Evolutionary conservation across 345 rosid species (phyloP).

Genomic region (Jatropha curcas): DNA sequence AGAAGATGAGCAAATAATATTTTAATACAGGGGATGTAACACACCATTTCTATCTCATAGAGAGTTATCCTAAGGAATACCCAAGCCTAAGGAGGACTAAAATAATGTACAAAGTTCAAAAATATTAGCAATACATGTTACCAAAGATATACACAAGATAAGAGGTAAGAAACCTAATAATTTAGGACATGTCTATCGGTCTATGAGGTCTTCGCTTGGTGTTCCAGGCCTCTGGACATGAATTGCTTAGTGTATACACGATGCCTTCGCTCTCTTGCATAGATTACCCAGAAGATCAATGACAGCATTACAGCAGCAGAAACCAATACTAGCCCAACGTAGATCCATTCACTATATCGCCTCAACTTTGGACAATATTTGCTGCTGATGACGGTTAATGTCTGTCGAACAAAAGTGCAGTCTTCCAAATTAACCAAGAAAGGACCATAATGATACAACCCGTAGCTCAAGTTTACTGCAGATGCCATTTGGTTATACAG

Average conservation of each 20-base stretch:
- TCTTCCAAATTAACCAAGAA: constrained; percentile 71
- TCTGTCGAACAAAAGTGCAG: constrained; percentile 76
- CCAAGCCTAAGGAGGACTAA: not conserved
- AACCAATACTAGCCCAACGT: constrained; percentile 69
- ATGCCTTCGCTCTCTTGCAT: constrained; percentile 82
- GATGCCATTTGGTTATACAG: constrained; percentile 63
- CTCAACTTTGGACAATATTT: constrained; percentile 66
- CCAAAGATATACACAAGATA: not conserved
- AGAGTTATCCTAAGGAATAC: not conserved
- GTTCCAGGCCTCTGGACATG: constrained; percentile 27
- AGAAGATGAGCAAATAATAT: not conserved
- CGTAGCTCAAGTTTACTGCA: constrained; percentile 78
- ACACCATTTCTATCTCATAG: not conserved
- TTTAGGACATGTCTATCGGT: constrained; percentile 17
- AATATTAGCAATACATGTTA: not conserved
- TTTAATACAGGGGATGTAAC: not conserved
- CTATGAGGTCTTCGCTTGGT: constrained; percentile 37
- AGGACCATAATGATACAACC: constrained; percentile 71
- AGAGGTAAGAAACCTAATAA: not conserved
- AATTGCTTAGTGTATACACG: constrained; percentile 69
- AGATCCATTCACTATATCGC: constrained; percentile 66
- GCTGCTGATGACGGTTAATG: constrained; percentile 54
- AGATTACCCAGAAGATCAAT: constrained; percentile 86
- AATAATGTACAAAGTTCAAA: constrained; percentile 4
- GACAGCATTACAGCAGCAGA: constrained; percentile 89